Evolutionary conservation across 768 basidiomycete species (phyloP), one percentile per base, ranked within the genome.

Genomic region (Russula sp.): DNA sequence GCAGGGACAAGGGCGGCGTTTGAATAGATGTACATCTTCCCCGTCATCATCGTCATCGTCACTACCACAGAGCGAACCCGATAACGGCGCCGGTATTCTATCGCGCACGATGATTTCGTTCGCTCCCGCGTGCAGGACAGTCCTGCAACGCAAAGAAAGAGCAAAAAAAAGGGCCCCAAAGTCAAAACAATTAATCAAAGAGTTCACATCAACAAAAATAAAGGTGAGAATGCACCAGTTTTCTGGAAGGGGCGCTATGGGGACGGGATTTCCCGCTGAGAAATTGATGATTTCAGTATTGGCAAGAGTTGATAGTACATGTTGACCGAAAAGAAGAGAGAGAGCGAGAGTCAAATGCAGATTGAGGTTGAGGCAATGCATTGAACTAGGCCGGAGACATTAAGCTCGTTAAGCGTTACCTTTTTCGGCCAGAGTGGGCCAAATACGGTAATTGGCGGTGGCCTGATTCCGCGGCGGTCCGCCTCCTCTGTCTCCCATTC

Each of bases 261-360:
- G 69, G 46, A 61, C 69, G 20, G 32, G 60, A 45, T 69, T 50
- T 36, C 70, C 68, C 18, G 76, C 72, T 29, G 69, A 70, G 68
- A 87, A 83, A 70, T 83, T 83, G 70, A 83, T 71, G 66, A 87
- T 86, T 73, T 87, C 84, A 39, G 86, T 87, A 71, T 87, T 86
- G 22, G 79, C 83, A 22, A 65, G 58, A 10, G 54, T 43, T 14
- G n/a, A 32, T 5, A 46, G 45, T 6, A 22, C 32, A 56, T 45
- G 20, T 20, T 38, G 43, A 25, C 11, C 16, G 43, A 22, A 46
- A 1, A 63, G 58, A 25, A 54, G 45, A 8, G 20, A 39, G 18
- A 58, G 45, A 18, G 20, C 10, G 22, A 58, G 20, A 7, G 22
- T 18, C 5, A 57, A 38, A 39, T 38, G 32, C 10, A 18, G 41